Percentiles rank a stretch among this genome's conserved stretches.
Conservation (phyloP, 1,284 basidiomycete species). For the Ustilago tritici region DNA sequence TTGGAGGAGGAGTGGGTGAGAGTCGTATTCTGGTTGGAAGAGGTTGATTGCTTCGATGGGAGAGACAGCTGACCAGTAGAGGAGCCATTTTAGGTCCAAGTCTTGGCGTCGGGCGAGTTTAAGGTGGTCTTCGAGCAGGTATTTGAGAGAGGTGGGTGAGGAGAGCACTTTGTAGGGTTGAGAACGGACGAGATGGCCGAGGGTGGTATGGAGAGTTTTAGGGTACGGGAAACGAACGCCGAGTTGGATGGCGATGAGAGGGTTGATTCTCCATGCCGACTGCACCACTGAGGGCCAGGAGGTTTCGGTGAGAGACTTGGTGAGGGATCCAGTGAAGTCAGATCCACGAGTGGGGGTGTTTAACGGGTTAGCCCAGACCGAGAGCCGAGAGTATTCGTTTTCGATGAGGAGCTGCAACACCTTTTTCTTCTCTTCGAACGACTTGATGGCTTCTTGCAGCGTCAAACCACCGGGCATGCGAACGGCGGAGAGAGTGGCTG, state of each 20-base stretch:
- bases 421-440: constrained; percentile 47
- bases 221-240: constrained; percentile 84
- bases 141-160: constrained; percentile 82
- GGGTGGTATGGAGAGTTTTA: constrained; percentile 76
- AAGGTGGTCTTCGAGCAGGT: constrained; percentile 85
- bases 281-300: constrained; percentile 79
- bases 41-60: constrained; percentile 74
- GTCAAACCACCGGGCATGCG: constrained; percentile 53
- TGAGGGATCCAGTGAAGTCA: constrained; percentile 51
- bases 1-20: constrained; percentile 88
- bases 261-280: constrained; percentile 85
- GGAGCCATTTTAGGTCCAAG: constrained; percentile 76
- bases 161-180: constrained; percentile 80
- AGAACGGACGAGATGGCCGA: constrained; percentile 80
- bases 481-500: constrained; percentile 42
- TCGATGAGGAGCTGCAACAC: constrained; percentile 83
- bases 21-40: constrained; percentile 71
- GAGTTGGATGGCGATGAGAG: constrained; percentile 84
- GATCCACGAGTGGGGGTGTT: constrained; percentile 77
- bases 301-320: constrained; percentile 74
- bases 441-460: constrained; percentile 42
- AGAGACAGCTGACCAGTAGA: constrained; percentile 88
- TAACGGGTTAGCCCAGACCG: constrained; percentile 90
- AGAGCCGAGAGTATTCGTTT: constrained; percentile 86
- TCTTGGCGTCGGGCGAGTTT: constrained; percentile 74